Base-by-base conservation (phyloP, 2,329 filamentous ascomycete genomes). In the Fonsecaea nubica region DNA sequence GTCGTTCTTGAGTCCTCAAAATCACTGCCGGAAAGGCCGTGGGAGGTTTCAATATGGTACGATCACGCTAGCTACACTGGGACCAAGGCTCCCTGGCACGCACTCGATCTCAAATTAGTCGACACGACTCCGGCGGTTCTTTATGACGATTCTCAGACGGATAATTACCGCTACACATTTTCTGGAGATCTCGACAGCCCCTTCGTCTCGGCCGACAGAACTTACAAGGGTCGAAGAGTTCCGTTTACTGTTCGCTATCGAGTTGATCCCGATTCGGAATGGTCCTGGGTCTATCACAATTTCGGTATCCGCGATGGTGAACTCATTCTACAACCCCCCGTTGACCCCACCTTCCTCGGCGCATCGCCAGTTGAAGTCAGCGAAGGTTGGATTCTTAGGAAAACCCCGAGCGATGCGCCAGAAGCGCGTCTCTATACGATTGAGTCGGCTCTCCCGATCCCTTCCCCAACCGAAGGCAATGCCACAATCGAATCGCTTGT, bases 41-140 rank as follows among this genome's bases (percentile, higher is more conserved):
- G 91, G 89, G 85, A 95, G 72, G 86, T 92, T 36, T 86, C 86
- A 15, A 78, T 96, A 7, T 96, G 92, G 92, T 87, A 92, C 69
- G 88, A 90, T 72, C 85, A 86, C 59, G 81, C 76, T 40, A 82
- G 85, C 87, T 67, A 79, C 48, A 62, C 63, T 21, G 68, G 67
- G n/a, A 59, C 48, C 61, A 71, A 63, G 36, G 60, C 67, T 8
- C 63, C 78, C 80, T 93, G 82, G 85, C 80, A 75, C 5, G 85
- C 89, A 25, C 80, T 86, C 18, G 79, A 80, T 32, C 80, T 95
- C 2, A 81, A 86, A 60, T 73, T 76, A 36, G 75, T 75, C 4
- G 68, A 72, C 12, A 62, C 69, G 4, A 63, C 70, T 30, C 64
- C 74, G 6, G 72, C 72, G 18, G 70, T 74, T 18, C 73, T 77